phyloP scores from a whole-genome alignment of 495 filamentous ascomycete genomes.

The Alectoria sarmentosa region DNA sequence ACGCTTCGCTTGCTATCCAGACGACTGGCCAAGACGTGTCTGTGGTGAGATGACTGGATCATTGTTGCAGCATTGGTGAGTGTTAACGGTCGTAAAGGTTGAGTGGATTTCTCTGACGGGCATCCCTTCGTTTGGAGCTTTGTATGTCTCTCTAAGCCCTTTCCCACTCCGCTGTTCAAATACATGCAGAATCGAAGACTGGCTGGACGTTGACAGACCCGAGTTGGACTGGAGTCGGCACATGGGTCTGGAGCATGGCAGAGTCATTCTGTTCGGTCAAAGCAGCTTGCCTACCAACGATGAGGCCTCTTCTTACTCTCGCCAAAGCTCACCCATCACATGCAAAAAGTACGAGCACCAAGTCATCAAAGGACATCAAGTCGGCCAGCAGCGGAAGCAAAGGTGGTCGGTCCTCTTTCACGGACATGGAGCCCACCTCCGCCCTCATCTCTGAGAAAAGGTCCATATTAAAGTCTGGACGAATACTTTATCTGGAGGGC shows the following conservation, averaged over 20 bases:
- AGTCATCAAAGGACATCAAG: not conserved
- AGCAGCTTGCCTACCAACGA: slow-evolving; percentile 51
- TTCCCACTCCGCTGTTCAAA: not conserved
- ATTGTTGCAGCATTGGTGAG: slow-evolving; percentile 30
- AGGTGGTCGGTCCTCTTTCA: not conserved
- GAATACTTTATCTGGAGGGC: not conserved
- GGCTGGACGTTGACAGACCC: slow-evolving; percentile 31
- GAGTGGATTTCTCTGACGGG: slow-evolving; percentile 35
- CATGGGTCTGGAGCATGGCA: slow-evolving; percentile 51
- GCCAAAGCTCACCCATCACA: not conserved
- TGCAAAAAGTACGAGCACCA: not conserved
- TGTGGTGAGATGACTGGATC: slow-evolving; percentile 40
- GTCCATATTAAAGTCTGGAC: not conserved
- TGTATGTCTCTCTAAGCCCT: slow-evolving; percentile 28
- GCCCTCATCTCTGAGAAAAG: not conserved
- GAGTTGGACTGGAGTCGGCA: slow-evolving; percentile 43
- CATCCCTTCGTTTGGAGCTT: slow-evolving; percentile 43
- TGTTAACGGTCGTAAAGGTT: not conserved
- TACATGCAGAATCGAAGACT: too few species aligned
- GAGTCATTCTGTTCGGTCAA: slow-evolving; percentile 51
- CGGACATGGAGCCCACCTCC: not conserved
- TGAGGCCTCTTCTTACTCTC: slow-evolving; percentile 45
- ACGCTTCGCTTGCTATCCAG: slow-evolving; percentile 30
- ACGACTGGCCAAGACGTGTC: slow-evolving; percentile 26
- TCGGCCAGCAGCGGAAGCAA: not conserved